Conservation (phyloP, 1,139 yeast genomes). For the Ogataea hybrid region DNA sequence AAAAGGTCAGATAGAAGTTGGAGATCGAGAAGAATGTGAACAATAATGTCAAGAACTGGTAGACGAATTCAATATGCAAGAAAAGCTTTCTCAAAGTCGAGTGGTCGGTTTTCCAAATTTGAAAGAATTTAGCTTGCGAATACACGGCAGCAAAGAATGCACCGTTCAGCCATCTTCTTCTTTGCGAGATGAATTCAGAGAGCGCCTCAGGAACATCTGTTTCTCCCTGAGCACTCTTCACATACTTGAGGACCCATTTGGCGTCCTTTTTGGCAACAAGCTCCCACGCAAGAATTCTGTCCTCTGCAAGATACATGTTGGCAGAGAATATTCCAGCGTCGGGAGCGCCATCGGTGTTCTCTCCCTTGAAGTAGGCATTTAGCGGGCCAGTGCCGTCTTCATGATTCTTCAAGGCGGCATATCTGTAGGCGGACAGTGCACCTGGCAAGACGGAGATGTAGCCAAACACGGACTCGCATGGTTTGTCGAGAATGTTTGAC, state of each 20-base stretch:
- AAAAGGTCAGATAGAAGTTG: constrained; percentile 83
- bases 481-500: constrained; percentile 94
- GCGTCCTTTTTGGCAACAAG: constrained; percentile 83
- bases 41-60: constrained; percentile 71
- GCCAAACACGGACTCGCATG: constrained; percentile 90
- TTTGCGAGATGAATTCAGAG: constrained; percentile 89
- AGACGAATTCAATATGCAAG: constrained; percentile 78
- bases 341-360: constrained; percentile 37
- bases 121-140: constrained; percentile 73
- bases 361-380: constrained; percentile 87
- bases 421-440: constrained; percentile 92
- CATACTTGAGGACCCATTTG: constrained; percentile 91
- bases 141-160: constrained; percentile 95
- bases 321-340: constrained; percentile 79
- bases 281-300: constrained; percentile 97
- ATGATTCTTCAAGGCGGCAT: constrained; percentile 79
- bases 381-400: constrained; percentile 93
- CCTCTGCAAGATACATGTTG: constrained; percentile 90
- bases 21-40: constrained; percentile 90
- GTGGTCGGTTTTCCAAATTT: constrained; percentile 87
- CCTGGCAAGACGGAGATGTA: constrained; percentile 95
- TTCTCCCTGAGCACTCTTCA: constrained; percentile 91
- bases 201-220: constrained; percentile 95
- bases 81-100: constrained; percentile 71
- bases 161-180: constrained; percentile 98